Percentiles rank a stretch among this genome's conserved stretches.
Evolutionary conservation across 2,329 filamentous ascomycete genomes (phyloP).

Genomic region (Talaromyces verruculosus): DNA sequence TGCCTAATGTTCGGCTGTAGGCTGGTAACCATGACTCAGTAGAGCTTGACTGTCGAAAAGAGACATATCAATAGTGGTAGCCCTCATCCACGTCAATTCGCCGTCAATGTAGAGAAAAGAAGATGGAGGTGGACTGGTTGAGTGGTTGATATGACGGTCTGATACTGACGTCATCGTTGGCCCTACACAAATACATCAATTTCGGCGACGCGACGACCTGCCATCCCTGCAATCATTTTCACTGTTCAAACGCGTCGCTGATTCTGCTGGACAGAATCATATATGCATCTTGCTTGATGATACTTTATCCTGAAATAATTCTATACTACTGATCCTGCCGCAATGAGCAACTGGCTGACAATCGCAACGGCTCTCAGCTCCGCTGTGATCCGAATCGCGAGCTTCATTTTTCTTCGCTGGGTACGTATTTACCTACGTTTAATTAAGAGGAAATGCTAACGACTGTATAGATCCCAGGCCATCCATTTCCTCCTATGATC

Average conservation of each 20-base stretch:
- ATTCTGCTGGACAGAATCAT: constrained; percentile 5
- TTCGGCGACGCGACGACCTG: not conserved
- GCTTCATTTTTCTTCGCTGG: constrained; percentile 49
- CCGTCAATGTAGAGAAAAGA: not conserved
- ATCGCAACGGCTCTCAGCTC: constrained; percentile 40
- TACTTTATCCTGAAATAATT: not conserved
- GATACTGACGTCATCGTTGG: constrained; percentile 4
- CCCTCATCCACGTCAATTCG: not conserved
- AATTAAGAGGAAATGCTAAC: not conserved
- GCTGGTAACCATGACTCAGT: too few species aligned
- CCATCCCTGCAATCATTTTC: not conserved
- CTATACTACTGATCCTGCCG: not conserved
- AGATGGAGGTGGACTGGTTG: not conserved
- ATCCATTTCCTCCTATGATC: constrained; percentile 38
- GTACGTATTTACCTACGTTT: constrained; percentile 27
- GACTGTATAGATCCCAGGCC: constrained; percentile 35
- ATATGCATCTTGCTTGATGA: not conserved
- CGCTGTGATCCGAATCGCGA: constrained; percentile 34
- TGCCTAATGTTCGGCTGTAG: not conserved
- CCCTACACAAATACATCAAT: not conserved
- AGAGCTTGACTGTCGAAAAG: too few species aligned
- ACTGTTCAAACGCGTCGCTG: not conserved
- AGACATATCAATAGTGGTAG: not conserved
- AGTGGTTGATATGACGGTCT: not conserved
- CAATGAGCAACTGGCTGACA: constrained; percentile 28